These are phyloP conservation scores for Alternaria postmessia DNA, from an alignment of 2,329 filamentous ascomycete genomes.

Conservation along the genomic window DNA sequence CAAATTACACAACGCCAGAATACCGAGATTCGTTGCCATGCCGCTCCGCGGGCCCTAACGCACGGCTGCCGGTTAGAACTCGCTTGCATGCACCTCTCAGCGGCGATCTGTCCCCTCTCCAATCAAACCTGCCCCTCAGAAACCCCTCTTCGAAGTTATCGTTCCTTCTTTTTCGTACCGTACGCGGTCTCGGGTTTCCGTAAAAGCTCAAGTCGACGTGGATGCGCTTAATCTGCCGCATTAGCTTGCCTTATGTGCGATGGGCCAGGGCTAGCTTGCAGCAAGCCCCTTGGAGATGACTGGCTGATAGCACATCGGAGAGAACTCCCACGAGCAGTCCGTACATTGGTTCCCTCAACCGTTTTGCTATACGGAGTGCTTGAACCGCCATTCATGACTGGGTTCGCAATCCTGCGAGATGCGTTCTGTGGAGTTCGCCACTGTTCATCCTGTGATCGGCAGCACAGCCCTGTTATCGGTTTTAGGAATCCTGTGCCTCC, in stretches of 20 bases:
- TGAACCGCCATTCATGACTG: background rate
- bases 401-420: background rate
- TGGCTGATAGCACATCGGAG: slow-evolving; percentile 8
- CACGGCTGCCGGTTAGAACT: background rate
- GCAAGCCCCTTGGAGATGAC: background rate
- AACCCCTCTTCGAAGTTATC: slow-evolving; percentile 5
- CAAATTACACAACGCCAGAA: background rate
- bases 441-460: background rate
- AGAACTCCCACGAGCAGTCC: background rate
- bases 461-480: slow-evolving; percentile 6
- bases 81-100: slow-evolving; percentile 4
- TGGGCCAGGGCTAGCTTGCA: background rate
- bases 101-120: background rate
- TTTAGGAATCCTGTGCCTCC: background rate
- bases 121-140: background rate
- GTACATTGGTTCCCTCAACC: background rate
- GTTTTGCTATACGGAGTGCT: background rate
- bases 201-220: background rate
- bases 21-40: background rate
- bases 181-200: slow-evolving; percentile 2
- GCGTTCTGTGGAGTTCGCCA: slow-evolving; percentile 5
- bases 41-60: background rate
- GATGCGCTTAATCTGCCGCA: slow-evolving; percentile 1
- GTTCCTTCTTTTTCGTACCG: background rate
- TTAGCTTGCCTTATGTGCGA: background rate